Base-by-base conservation (phyloP, 768 basidiomycete genomes). In the Russula sp. region DNA sequence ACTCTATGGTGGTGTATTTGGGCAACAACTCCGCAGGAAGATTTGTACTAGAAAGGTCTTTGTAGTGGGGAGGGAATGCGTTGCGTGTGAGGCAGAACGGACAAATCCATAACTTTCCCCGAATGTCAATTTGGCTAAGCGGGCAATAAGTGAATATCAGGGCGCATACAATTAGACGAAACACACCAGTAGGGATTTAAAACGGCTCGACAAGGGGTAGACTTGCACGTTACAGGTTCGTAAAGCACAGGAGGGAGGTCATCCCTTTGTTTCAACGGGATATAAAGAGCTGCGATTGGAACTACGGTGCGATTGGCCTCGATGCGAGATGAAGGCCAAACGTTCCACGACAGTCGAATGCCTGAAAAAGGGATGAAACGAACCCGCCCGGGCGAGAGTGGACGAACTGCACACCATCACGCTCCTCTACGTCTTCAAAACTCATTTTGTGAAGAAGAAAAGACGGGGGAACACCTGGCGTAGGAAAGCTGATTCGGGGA, bases 1-100 rank as follows among this genome's bases (percentile, higher is more conserved):
- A 99, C 78, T 99, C 97, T 77, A 99, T 97, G 9, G 97, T 99
- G 36, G 97, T 98, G 81, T 98, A 98, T 77, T 97, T 95, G 72
- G 96, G 94, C 44, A 98, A 77, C 34, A 99, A 83, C 75, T 99
- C 97, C 16, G 94, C 90, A 56, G 97, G 97, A 22, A 98, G 84
- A 76, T 98, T 98, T 69, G 91, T 95, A 76, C 89, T 90, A 53
- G 94, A 94, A 69, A 99, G 96, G 74, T 98, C 96, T 78, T n/a
- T 96, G 83, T 99, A 99, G 75, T 99, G 96, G 0, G 92, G 91
- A 5, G 97, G 97, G 79, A 99, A 98, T 2, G 95, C 86, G 75
- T 98, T 99, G 64, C 97, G 89, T 40, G 91, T 88, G 58, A 99
- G 81, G 78, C 97, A 99, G 80, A 99, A 98, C 5, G 97, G 97